These are phyloP conservation scores for Jimgerdemannia flammicorona DNA, from an alignment of 192 early-diverging fungal species.

Conservation along the genomic window DNA sequence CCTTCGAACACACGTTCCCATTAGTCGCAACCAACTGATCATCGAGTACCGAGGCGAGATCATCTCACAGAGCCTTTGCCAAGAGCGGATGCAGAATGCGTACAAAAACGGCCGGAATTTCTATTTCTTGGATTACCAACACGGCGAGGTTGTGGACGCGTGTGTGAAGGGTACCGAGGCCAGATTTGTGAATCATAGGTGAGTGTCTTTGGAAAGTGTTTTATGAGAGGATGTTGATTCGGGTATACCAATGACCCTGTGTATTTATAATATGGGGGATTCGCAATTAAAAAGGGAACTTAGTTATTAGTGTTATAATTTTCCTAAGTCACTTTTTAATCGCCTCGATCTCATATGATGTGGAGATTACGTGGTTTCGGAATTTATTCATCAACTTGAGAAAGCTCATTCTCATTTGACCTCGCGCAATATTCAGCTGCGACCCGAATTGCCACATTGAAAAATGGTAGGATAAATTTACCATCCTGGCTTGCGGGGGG, in stretches of 20 bases:
- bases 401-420: no score
- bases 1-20: conserved; percentile 46
- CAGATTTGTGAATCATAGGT: conserved; percentile 80
- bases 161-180: conserved; percentile 73
- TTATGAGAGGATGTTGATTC: not conserved
- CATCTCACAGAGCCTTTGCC: conserved; percentile 58
- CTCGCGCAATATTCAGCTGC: conserved; percentile 38
- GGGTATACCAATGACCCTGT: not conserved
- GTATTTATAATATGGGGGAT: not conserved
- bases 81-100: conserved; percentile 68
- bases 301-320: not conserved
- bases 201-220: not conserved
- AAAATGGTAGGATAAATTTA: conserved; percentile 63
- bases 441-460: conserved; percentile 88
- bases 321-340: no score
- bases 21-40: conserved; percentile 58
- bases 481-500: not conserved
- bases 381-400: no score
- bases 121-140: conserved; percentile 77
- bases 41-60: conserved; percentile 85
- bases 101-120: conserved; percentile 64
- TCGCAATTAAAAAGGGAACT: not conserved
- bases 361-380: no score
- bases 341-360: no score
- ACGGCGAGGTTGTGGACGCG: conserved; percentile 78